These are phyloP conservation scores for Rhytidiadelphus loreus DNA, from an alignment of 225 moss, liverwort and hornwort genomes.

Conservation along the genomic window DNA sequence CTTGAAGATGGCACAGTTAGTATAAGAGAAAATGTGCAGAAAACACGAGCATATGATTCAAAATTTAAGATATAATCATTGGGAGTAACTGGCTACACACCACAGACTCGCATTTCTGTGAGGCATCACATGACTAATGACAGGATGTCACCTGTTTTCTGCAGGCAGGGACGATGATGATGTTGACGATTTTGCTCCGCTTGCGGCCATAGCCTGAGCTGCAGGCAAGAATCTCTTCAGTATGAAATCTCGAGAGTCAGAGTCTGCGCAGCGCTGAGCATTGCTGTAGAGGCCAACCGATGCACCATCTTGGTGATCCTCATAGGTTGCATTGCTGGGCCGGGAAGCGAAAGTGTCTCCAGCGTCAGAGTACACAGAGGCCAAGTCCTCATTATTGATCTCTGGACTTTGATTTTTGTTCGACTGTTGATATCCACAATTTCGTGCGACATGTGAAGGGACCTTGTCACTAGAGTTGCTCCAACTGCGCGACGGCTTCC, in stretches of 20 bases:
- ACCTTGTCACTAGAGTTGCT: constrained; percentile 14
- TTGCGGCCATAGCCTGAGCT: constrained; percentile 79
- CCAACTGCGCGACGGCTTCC: constrained; percentile 13
- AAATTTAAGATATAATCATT: not conserved
- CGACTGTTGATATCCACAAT: not conserved
- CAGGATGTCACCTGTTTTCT: constrained; percentile 6
- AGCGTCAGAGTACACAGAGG: constrained; percentile 42
- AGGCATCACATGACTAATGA: not conserved
- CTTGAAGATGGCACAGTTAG: not conserved
- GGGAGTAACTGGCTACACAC: not conserved
- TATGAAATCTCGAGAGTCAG: constrained; percentile 65
- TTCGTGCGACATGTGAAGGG: not conserved
- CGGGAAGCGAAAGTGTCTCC: constrained; percentile 39
- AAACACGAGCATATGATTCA: not conserved
- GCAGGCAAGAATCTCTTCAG: constrained; percentile 88
- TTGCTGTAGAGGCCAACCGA: not conserved
- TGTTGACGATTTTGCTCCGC: constrained; percentile 10
- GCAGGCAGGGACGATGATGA: constrained; percentile 3
- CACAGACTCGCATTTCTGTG: not conserved
- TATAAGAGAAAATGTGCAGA: not conserved
- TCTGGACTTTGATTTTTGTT: constrained; percentile 2
- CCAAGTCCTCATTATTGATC: constrained; percentile 22
- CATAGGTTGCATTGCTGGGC: constrained; percentile 19
- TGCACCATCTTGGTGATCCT: constrained; percentile 1
- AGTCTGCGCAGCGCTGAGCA: constrained; percentile 26